Percentiles rank a stretch among this genome's conserved stretches.
Conservation (phyloP, 2,329 filamentous ascomycete species). For the Beauveria varroae region DNA sequence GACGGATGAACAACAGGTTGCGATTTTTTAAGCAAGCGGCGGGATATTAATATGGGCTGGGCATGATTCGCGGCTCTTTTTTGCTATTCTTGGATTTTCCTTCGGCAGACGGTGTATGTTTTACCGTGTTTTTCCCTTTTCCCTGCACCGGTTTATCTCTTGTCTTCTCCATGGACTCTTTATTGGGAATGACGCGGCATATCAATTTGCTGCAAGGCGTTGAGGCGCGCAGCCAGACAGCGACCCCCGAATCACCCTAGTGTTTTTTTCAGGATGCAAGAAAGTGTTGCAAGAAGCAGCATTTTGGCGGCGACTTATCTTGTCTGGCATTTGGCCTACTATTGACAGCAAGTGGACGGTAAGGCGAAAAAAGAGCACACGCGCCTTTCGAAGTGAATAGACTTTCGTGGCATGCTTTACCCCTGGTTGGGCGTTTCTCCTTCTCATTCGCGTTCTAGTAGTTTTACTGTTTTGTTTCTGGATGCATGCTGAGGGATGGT, state of each 20-base stretch:
- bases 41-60: not conserved
- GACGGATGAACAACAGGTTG: constrained; percentile 5
- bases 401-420: not conserved
- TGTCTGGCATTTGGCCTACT: not conserved
- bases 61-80: not conserved
- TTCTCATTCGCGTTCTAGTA: not conserved
- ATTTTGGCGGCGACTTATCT: not conserved
- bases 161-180: not conserved
- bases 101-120: not conserved
- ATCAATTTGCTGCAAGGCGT: not conserved
- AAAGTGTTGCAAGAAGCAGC: not conserved
- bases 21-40: not conserved
- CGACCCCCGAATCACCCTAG: not conserved
- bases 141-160: not conserved
- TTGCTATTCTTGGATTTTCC: not conserved
- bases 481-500: not conserved
- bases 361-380: not conserved
- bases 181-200: not conserved
- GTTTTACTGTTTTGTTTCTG: not conserved
- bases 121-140: not conserved
- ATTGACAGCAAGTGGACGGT: not conserved
- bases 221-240: not conserved
- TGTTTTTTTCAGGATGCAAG: not conserved
- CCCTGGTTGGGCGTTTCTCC: not conserved
- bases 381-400: not conserved